Conservation (phyloP, 352 stramenopile species). For the Phytophthora sansomeana region DNA sequence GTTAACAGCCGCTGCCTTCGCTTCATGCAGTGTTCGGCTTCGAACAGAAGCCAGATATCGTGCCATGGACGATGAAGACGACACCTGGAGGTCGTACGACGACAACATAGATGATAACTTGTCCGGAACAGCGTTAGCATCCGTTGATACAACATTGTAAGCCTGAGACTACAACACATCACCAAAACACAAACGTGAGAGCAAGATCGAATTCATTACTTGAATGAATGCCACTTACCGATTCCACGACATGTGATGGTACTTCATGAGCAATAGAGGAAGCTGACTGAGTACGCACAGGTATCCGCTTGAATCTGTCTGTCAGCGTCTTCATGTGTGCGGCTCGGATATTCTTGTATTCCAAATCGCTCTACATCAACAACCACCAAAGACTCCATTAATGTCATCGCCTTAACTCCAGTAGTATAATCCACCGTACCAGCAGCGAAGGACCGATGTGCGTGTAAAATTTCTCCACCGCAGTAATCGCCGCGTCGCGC, state of each 20-base stretch:
- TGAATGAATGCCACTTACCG: conserved; percentile 14
- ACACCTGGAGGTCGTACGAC: conserved; percentile 52
- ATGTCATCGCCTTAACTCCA: background rate
- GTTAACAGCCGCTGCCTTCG: conserved; percentile 30
- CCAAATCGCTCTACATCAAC: conserved; percentile 58
- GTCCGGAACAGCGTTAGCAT: conserved; percentile 15
- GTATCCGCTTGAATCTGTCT: conserved; percentile 55
- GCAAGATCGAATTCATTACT: background rate
- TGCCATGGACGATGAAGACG: conserved; percentile 64
- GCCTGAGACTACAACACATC: conserved; percentile 6
- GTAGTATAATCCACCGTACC: conserved; percentile 37
- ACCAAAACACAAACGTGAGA: background rate
- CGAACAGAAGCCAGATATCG: conserved; percentile 60
- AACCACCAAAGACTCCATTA: conserved; percentile 11
- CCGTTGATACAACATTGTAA: background rate
- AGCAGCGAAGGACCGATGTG: conserved; percentile 73
- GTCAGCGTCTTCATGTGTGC: conserved; percentile 82
- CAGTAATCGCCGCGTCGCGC: conserved; percentile 68
- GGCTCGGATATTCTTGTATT: conserved; percentile 77
- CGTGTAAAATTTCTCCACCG: conserved; percentile 80
- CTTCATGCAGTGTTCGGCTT: conserved; percentile 49
- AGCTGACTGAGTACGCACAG: conserved; percentile 4
- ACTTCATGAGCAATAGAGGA: background rate
- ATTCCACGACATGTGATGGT: conserved; percentile 3
- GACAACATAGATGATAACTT: conserved; percentile 57